These are phyloP conservation scores for Metschnikowia santaceciliae DNA, from an alignment of 805 yeast species.

Conservation along the genomic window DNA sequence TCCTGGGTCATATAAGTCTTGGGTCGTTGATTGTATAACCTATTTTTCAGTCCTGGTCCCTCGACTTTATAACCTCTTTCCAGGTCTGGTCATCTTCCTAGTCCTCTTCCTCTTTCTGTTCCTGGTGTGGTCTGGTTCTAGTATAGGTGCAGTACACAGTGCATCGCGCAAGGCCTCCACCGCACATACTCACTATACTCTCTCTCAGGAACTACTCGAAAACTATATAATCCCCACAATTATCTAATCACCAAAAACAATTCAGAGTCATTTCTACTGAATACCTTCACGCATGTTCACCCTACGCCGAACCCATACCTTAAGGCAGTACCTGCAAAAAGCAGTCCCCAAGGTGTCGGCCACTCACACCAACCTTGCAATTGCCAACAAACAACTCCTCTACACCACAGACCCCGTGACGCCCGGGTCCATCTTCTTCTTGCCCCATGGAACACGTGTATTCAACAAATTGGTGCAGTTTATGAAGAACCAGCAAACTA, in stretches of 20 bases:
- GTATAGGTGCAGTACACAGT: not conserved
- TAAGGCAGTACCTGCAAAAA: not conserved
- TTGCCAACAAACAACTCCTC: slow-evolving; percentile 66
- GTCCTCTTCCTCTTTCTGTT: no score
- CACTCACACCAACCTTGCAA: slow-evolving; percentile 36
- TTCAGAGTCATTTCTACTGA: no score
- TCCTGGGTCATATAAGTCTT: no score
- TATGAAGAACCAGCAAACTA: slow-evolving; percentile 79
- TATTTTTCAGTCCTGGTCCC: no score
- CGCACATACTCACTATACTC: not conserved
- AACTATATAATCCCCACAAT: no score
- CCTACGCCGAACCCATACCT: not conserved
- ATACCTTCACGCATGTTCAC: not conserved
- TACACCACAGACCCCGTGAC: slow-evolving; percentile 76
- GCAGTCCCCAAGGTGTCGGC: slow-evolving; percentile 19
- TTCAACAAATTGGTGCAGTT: slow-evolving; percentile 75
- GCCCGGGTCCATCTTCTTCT: slow-evolving; percentile 89
- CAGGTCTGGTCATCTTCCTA: no score
- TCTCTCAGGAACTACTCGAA: not conserved
- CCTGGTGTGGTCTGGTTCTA: not conserved
- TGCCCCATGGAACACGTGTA: slow-evolving; percentile 88
- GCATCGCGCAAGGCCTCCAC: not conserved
- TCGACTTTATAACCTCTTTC: no score
- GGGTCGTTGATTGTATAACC: no score
- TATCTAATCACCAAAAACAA: no score